These are phyloP conservation scores for Musa beccarii DNA, from an alignment of 176 grass and related monocot species.

Conservation along the genomic window DNA sequence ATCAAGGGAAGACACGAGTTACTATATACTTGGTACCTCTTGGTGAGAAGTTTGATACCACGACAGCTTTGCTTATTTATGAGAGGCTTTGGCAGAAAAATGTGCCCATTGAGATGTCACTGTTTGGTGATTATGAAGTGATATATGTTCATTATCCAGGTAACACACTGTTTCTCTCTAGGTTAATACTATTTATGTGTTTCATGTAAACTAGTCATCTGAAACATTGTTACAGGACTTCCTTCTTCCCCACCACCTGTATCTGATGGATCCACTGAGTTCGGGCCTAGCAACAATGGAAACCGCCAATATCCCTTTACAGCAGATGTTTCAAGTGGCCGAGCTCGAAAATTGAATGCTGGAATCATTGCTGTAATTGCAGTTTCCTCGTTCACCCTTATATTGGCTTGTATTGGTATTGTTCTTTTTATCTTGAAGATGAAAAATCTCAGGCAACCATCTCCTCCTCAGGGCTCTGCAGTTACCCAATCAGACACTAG, in stretches of 20 bases:
- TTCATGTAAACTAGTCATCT: neutral
- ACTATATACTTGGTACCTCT: slow-evolving; percentile 92
- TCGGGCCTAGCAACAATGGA: slow-evolving; percentile 24
- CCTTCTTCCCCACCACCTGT: slow-evolving; percentile 44
- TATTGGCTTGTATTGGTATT: slow-evolving; percentile 41
- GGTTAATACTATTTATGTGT: slow-evolving; percentile 8
- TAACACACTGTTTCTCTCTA: slow-evolving; percentile 24
- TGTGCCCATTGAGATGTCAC: slow-evolving; percentile 51
- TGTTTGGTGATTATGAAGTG: slow-evolving; percentile 83
- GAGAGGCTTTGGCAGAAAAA: slow-evolving; percentile 79
- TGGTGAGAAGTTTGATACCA: slow-evolving; percentile 74
- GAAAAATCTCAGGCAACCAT: slow-evolving; percentile 30
- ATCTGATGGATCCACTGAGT: slow-evolving; percentile 23
- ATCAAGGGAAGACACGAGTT: slow-evolving; percentile 75
- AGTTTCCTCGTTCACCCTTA: slow-evolving; percentile 52
- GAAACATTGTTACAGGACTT: slow-evolving; percentile 42
- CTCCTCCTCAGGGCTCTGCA: slow-evolving; percentile 39
- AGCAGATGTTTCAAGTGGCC: slow-evolving; percentile 34
- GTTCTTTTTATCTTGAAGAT: slow-evolving; percentile 49
- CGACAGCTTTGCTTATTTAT: slow-evolving; percentile 58
- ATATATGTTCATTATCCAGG: slow-evolving; percentile 77
- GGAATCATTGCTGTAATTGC: slow-evolving; percentile 56
- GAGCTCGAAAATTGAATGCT: slow-evolving; percentile 54
- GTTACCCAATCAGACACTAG: slow-evolving; percentile 33
- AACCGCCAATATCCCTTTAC: slow-evolving; percentile 43